These are phyloP conservation scores for Calonectria pseudoturangicola DNA, from an alignment of 2,329 filamentous ascomycete species.

Conservation along the genomic window DNA sequence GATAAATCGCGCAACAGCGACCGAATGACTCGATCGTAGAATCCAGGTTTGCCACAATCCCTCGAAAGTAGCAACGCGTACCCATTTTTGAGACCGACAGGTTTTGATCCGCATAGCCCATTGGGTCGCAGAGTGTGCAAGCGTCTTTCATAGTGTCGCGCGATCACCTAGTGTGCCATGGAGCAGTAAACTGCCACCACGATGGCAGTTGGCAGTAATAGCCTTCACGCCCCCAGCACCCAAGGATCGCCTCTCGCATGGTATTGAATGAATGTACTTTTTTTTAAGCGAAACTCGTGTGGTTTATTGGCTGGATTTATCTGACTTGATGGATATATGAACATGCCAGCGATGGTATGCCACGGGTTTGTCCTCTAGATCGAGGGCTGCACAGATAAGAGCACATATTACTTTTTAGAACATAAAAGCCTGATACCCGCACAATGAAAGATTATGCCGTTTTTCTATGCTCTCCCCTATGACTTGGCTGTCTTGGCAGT, in stretches of 20 bases:
- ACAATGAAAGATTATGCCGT: slow-evolving; percentile 20
- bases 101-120: not conserved
- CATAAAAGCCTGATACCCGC: not conserved
- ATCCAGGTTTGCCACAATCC: not conserved
- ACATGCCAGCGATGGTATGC: not conserved
- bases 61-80: not conserved
- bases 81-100: not conserved
- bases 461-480: slow-evolving; percentile 4
- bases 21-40: not conserved
- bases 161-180: not conserved
- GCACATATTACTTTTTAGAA: not conserved
- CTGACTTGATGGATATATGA: not conserved
- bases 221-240: not conserved
- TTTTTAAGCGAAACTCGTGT: not conserved
- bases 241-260: not conserved
- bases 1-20: slow-evolving; percentile 14
- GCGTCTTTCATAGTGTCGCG: not conserved
- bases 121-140: not conserved
- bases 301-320: not conserved
- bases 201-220: not conserved
- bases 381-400: not conserved
- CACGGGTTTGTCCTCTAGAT: not conserved
- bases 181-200: not conserved
- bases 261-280: not conserved
- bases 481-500: not conserved